A percentile compares a stretch with the other conserved stretches of the same genome.
Evolutionary conservation across 805 yeast genomes (phyloP).

Genomic region (Kregervanrija delftensis): DNA sequence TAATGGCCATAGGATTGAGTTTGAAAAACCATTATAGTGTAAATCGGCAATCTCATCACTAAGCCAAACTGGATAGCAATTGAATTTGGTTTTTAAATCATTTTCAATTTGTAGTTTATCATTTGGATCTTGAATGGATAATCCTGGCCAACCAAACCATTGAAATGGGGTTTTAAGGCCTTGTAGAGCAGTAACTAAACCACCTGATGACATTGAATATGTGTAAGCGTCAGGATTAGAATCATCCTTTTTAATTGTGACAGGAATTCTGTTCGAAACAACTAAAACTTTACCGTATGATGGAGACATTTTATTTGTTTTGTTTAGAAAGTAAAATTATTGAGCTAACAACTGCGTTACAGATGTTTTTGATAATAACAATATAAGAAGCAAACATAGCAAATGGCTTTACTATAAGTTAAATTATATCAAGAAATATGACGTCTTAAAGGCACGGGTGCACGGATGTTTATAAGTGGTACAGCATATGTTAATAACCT

Average conservation of each 20-base stretch:
- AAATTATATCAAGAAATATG: no score
- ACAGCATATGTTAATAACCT: no score
- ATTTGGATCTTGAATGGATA: slow-evolving; percentile 66
- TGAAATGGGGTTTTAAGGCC: slow-evolving; percentile 86
- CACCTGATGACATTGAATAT: slow-evolving; percentile 94
- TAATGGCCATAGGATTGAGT: slow-evolving; percentile 94
- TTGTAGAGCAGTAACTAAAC: slow-evolving; percentile 90
- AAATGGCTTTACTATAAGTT: no score
- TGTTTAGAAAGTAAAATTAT: no score
- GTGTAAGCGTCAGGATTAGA: slow-evolving; percentile 52
- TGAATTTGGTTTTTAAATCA: slow-evolving; percentile 71
- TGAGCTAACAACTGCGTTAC: no score
- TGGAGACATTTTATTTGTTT: no score
- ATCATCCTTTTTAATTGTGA: slow-evolving; percentile 65
- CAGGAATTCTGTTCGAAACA: slow-evolving; percentile 92
- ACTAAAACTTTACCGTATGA: slow-evolving; percentile 68
- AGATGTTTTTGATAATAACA: no score
- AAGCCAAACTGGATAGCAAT: slow-evolving; percentile 84
- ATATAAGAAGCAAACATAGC: no score
- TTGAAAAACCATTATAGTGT: slow-evolving; percentile 94
- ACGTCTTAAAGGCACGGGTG: no score
- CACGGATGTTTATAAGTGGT: no score
- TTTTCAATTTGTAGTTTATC: slow-evolving; percentile 63
- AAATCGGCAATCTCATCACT: slow-evolving; percentile 88
- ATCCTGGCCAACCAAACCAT: slow-evolving; percentile 99